A percentile compares a stretch with the other conserved stretches of the same genome.
Conservation (phyloP, 2,329 filamentous ascomycete genomes). For the Colletotrichum horii region DNA sequence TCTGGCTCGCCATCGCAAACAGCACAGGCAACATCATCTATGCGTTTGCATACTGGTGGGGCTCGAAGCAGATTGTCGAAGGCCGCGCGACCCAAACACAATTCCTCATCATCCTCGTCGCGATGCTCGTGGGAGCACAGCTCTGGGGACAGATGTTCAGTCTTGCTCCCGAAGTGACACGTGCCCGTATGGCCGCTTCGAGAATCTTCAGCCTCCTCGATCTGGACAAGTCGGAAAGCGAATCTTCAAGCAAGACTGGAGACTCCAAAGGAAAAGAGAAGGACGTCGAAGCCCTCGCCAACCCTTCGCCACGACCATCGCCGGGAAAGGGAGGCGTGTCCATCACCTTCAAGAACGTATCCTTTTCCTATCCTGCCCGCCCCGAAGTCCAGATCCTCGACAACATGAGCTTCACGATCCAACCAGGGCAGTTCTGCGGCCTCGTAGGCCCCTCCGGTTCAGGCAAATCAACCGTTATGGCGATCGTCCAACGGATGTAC, state of each 20-base stretch:
- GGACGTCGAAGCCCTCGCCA: constrained; percentile 45
- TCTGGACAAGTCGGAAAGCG: constrained; percentile 32
- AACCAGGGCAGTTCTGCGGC: constrained; percentile 65
- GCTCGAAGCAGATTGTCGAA: constrained; percentile 70
- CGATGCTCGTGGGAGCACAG: constrained; percentile 75
- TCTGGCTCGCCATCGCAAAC: constrained; percentile 66
- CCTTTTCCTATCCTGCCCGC: constrained; percentile 70
- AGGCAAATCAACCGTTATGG: constrained; percentile 71
- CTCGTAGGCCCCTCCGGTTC: constrained; percentile 70
- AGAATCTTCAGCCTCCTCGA: constrained; percentile 60
- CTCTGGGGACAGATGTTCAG: constrained; percentile 78
- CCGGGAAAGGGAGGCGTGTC: constrained; percentile 41
- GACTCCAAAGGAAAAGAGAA: constrained; percentile 26
- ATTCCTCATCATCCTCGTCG: constrained; percentile 77
- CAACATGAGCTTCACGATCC: constrained; percentile 60
- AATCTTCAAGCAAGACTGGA: constrained; percentile 25
- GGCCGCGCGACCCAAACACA: constrained; percentile 68
- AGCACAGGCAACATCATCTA: constrained; percentile 71
- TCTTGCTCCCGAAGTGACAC: constrained; percentile 76
- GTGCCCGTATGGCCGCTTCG: constrained; percentile 65
- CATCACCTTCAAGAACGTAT: constrained; percentile 62
- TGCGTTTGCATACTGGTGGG: constrained; percentile 83
- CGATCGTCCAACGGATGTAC: constrained; percentile 58
- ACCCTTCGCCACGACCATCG: constrained; percentile 26
- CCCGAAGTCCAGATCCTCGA: constrained; percentile 62